Conservation (phyloP, 2,329 filamentous ascomycete genomes). For the Fusarium decemcellulare region DNA sequence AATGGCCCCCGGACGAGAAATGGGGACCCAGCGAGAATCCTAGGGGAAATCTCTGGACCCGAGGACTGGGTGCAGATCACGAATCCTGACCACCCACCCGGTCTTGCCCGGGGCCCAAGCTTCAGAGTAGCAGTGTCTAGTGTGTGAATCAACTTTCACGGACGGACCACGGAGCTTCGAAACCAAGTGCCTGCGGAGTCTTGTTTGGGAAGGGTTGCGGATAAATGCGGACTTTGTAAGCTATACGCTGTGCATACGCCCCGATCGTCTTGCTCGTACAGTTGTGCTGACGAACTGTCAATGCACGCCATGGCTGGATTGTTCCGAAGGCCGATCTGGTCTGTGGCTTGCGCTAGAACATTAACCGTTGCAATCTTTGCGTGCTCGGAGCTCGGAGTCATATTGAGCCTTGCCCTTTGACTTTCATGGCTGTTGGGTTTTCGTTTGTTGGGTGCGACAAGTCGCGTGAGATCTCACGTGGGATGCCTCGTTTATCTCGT, state of each 20-base stretch:
- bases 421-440: not conserved
- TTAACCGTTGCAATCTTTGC: not conserved
- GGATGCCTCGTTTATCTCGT: fast-evolving
- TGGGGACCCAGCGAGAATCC: not conserved
- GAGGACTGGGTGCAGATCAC: conserved; percentile 23
- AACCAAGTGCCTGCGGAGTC: not conserved
- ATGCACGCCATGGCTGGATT: not conserved
- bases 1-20: not conserved
- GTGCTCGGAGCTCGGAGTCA: not conserved
- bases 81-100: conserved; percentile 6
- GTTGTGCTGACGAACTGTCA: conserved; percentile 22
- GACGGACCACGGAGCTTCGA: conserved; percentile 1
- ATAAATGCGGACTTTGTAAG: conserved; percentile 35
- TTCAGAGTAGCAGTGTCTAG: not conserved
- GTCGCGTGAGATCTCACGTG: not conserved
- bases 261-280: not conserved
- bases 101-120: not conserved
- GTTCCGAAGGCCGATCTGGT: conserved; percentile 7
- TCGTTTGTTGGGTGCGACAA: too few relatives aligned
- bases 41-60: not conserved
- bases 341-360: not conserved
- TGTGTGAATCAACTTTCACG: not conserved
- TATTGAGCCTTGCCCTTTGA: not conserved
- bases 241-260: not conserved
- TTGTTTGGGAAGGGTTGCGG: not conserved